Evolutionary conservation across 163 green algal species (phyloP), one percentile per base, ranked within the genome.

Genomic region (Trebouxia gelatinosa): DNA sequence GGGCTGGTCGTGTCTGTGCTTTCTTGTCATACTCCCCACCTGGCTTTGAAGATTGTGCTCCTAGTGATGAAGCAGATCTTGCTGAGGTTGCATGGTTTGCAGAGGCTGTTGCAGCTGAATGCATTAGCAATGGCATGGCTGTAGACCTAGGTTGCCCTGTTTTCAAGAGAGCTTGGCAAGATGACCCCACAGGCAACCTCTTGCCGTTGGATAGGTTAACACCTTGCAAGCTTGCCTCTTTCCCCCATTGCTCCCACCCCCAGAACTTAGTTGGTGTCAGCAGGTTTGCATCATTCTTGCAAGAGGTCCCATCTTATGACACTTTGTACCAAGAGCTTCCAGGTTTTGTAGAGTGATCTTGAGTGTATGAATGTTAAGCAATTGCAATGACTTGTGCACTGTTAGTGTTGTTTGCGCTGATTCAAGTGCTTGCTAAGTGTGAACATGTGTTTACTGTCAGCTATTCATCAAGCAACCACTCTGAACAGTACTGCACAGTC

Each of bases 111-210:
- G 59, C 31, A 26, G 59, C 31, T 34, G 26, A 31, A 68, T 7
- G 26, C n/a, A 19, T 29, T 23, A 9, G 13, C n/a, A 6, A 66
- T 19, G 57, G n/a, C 26, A 66, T 66, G 57, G 35, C 57, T 39
- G n/a, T n/a, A 21, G 35, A 7, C 28, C 26, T 66, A 19, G 26
- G 26, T 29, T 66, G 57, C 28, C 57, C 57, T 35, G 28, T 66
- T 7, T 66, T 66, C 57, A 66, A 66, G 57, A 32, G 28, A n/a
- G 26, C 7, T 32, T 66, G 34, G n/a, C 34, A 66, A 29, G 57
- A 66, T 66, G 57, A 66, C 57, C 57, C 57, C 26, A 66, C 16
- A n/a, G 57, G 57, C 23, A 66, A 66, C 57, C 28, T n/a, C n/a
- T n/a, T n/a, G n/a, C n/a, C n/a, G n/a, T n/a, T n/a, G n/a, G 50